Evolutionary conservation across 2,329 filamentous ascomycete genomes (phyloP), one percentile per base, ranked within the genome.

Genomic region (Fusarium sp.): DNA sequence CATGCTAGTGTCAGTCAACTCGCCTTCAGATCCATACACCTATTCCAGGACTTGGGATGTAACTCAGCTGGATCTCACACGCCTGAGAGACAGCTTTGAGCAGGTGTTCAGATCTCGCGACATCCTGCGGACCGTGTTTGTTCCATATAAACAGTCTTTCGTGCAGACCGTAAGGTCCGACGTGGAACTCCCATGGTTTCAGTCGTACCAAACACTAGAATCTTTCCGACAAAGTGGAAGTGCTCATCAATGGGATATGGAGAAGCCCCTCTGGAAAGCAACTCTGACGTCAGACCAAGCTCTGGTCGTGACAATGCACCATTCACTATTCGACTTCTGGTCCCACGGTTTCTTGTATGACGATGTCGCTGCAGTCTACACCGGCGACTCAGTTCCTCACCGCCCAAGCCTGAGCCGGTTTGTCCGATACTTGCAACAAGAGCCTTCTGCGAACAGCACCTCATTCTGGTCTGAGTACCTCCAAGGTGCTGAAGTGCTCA

Each of bases 301-400:
- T 20, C 64, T 81, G 3, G 76, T 78, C 1, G 70, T 81, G 16
- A 76, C 77, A 4, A 79, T 79, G 71, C 80, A 81, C 51, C 80
- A 81, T 56, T 75, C 78, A 10, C 72, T 81, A 6, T 80, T 80
- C 30, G 80, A 81, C 58, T 80, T 75, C 54, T 81, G 79, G 78
- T 81, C 79, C 26, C 73, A 78, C 24, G 48, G 66, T 7, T 80
- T 81, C 44, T 44, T 80, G 20, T 77, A 78, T 22, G 66, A 77
- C 14, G 79, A 81, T 48, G 71, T 75, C 6, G 56, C 61, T 4
- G 61, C 58, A 7, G 53, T 7, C 1, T 71, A 69, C n/a, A 41
- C 28, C 1, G 61, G 57, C 2, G 44, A 33, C 3, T 8, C 28
- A 0, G 28, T 59, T 7, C 44, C 39, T 33, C 39, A 22, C 2